A percentile compares a stretch with the other conserved stretches of the same genome.
Evolutionary conservation across 2,329 filamentous ascomycete species (phyloP).

Genomic region (Gremmenia infestans): DNA sequence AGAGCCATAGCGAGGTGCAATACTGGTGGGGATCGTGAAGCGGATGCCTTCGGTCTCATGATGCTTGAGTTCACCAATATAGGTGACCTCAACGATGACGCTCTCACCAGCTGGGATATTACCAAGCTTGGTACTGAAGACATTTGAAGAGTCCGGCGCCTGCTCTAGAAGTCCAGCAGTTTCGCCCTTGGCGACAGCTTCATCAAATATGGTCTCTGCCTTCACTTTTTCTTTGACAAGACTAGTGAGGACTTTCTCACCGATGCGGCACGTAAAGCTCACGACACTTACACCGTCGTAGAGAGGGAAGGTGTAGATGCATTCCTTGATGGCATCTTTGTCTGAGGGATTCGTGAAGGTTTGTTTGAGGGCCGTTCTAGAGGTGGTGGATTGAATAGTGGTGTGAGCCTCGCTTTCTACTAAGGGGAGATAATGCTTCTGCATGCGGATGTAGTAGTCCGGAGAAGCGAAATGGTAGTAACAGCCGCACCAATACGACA

Average conservation of each 20-base stretch:
- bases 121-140: constrained; percentile 63
- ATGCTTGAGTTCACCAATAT: constrained; percentile 67
- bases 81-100: constrained; percentile 57
- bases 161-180: constrained; percentile 63
- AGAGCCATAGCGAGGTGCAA: constrained; percentile 62
- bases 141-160: constrained; percentile 52
- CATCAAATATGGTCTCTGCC: constrained; percentile 54
- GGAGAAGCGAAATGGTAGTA: constrained; percentile 9
- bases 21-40: constrained; percentile 62
- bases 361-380: constrained; percentile 46
- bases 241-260: constrained; percentile 54
- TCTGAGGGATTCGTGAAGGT: constrained; percentile 55
- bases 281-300: constrained; percentile 69
- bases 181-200: constrained; percentile 53
- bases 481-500: constrained; percentile 16
- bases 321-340: constrained; percentile 43
- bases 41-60: constrained; percentile 64
- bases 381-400: constrained; percentile 51
- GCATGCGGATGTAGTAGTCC: constrained; percentile 12
- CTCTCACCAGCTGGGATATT: constrained; percentile 57
- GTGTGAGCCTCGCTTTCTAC: constrained; percentile 53
- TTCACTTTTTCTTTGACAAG: constrained; percentile 61
- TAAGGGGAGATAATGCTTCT: constrained; percentile 49
- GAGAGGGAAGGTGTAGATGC: constrained; percentile 65
- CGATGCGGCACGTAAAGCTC: constrained; percentile 60